phyloP scores from a whole-genome alignment of 2,329 filamentous ascomycete species.

The Xylariaceae sp. region DNA sequence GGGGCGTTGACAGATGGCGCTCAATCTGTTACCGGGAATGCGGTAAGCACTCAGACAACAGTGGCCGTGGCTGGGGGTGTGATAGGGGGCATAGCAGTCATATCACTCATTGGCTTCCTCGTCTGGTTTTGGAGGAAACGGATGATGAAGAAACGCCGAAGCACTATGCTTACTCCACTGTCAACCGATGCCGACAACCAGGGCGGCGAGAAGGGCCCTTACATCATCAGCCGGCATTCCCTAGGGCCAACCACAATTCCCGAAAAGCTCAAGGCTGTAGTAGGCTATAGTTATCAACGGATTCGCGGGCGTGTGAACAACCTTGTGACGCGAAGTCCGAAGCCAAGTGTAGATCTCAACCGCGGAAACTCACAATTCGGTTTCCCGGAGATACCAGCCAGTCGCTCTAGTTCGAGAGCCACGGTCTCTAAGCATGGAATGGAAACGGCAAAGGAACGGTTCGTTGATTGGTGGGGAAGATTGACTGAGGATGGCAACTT shows the following conservation, averaged over 20 bases:
- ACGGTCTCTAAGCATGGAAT: constrained; percentile 15
- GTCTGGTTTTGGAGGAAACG: constrained; percentile 50
- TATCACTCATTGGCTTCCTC: constrained; percentile 44
- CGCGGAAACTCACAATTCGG: constrained; percentile 52
- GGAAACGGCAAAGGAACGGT: constrained; percentile 35
- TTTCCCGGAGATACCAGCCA: constrained; percentile 28
- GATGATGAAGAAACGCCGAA: constrained; percentile 39
- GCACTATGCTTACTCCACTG: constrained; percentile 47
- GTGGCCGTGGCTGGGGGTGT: constrained; percentile 49
- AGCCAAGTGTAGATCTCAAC: constrained; percentile 46
- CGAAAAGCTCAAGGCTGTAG: constrained; percentile 37
- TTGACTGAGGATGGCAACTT: constrained; percentile 38
- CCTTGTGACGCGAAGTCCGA: constrained; percentile 29
- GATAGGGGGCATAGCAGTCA: constrained; percentile 45
- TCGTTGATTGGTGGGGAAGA: constrained; percentile 44
- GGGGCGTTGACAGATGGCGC: constrained; percentile 16
- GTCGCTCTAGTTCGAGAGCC: constrained; percentile 35
- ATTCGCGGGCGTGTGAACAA: constrained; percentile 34
- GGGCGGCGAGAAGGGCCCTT: constrained; percentile 28
- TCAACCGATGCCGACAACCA: constrained; percentile 30
- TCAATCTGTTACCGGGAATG: constrained; percentile 23
- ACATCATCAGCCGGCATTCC: constrained; percentile 43
- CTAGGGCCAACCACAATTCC: constrained; percentile 47
- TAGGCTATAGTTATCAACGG: constrained; percentile 35
- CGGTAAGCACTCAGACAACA: constrained; percentile 32